phyloP scores from a whole-genome alignment of 23 red algal genomes.

The Agarophyton chilense region DNA sequence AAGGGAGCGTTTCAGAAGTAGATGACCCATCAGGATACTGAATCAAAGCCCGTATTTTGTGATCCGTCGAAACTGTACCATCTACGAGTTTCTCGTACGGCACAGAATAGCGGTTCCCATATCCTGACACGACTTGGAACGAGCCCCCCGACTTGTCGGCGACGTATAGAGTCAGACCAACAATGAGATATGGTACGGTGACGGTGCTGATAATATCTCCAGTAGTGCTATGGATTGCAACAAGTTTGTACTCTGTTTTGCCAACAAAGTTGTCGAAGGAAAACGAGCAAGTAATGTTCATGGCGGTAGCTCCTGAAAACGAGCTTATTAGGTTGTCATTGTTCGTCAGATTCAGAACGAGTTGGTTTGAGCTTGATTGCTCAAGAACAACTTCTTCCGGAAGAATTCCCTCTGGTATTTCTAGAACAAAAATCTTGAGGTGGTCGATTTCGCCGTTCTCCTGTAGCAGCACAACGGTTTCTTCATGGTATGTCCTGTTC shows the following conservation, averaged over 20 bases:
- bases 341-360: conserved; percentile 32
- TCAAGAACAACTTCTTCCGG: conserved; percentile 46
- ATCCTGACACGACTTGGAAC: conserved; percentile 40
- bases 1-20: background rate
- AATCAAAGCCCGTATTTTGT: conserved; percentile 40
- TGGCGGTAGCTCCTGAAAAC: background rate
- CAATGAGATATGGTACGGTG: conserved; percentile 50
- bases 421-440: conserved; percentile 33
- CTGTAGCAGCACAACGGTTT: conserved; percentile 36
- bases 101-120: conserved; percentile 40
- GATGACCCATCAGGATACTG: conserved; percentile 44
- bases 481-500: conserved; percentile 25
- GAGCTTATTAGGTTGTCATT: conserved; percentile 51
- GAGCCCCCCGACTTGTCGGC: background rate
- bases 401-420: conserved; percentile 23
- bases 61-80: background rate
- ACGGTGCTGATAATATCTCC: conserved; percentile 12
- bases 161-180: conserved; percentile 57
- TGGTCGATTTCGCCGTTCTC: conserved; percentile 56
- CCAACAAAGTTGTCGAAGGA: conserved; percentile 72
- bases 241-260: conserved; percentile 49
- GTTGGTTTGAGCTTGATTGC: conserved; percentile 49
- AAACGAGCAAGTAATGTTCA: conserved; percentile 59
- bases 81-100: conserved; percentile 39
- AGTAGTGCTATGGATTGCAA: conserved; percentile 18